Percentiles rank a stretch among this genome's conserved stretches.
Evolutionary conservation across 2,329 filamentous ascomycete genomes (phyloP).

Genomic region (Diplodia seriata): DNA sequence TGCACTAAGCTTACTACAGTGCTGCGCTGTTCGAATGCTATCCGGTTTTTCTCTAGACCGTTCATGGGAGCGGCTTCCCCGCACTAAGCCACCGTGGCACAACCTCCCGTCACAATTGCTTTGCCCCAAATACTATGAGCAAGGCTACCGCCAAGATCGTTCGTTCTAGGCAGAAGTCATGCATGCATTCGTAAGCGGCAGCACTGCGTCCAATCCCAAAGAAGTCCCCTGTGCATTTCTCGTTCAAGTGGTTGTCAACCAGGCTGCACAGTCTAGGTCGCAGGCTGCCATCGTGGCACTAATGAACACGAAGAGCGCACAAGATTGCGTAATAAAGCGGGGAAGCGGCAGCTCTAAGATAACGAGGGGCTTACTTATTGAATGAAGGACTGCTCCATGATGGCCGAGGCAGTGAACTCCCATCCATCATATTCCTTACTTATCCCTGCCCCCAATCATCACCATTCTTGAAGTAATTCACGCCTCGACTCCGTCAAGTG

Average conservation of each 20-base stretch:
- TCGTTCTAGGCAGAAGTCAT: background rate
- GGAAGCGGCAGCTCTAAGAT: background rate
- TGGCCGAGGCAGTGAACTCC: background rate
- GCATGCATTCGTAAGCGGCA: background rate
- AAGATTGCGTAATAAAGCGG: background rate
- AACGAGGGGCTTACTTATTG: background rate
- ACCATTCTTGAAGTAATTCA: background rate
- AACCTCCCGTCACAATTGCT: background rate
- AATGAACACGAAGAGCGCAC: background rate
- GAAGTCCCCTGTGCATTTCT: background rate
- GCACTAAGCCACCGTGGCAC: background rate
- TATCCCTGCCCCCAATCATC: background rate
- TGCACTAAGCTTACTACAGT: background rate
- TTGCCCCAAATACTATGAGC: background rate
- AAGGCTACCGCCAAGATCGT: background rate
- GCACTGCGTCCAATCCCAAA: background rate
- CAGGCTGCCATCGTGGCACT: constrained; percentile 10
- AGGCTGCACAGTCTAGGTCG: background rate
- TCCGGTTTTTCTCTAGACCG: background rate
- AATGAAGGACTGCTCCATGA: background rate
- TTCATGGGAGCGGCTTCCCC: background rate
- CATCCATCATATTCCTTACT: background rate
- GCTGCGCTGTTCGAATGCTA: background rate
- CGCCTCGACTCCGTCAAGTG: background rate
- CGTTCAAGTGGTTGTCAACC: background rate